Evolutionary conservation across 306 rosid genomes (phyloP).

Genomic region (Ochetophila trinervis): DNA sequence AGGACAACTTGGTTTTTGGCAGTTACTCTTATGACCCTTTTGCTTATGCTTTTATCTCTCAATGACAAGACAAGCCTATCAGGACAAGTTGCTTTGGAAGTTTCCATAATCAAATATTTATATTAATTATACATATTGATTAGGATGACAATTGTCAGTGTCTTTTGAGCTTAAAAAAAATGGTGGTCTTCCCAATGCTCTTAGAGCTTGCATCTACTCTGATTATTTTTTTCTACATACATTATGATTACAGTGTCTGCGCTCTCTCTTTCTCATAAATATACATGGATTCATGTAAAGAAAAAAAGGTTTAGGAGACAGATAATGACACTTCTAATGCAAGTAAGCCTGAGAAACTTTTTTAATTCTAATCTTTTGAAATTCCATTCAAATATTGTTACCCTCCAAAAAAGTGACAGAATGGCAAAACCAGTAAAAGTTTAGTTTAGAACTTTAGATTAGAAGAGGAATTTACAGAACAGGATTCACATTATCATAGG

Average conservation of each 20-base stretch:
- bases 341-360: conserved; percentile 33
- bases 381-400: background rate
- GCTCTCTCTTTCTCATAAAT: conserved; percentile 3
- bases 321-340: conserved; percentile 40
- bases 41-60: conserved; percentile 11
- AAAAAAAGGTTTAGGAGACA: conserved; percentile 15
- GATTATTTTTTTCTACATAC: conserved; percentile 1
- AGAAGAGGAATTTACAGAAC: background rate
- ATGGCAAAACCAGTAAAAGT: background rate
- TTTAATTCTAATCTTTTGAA: background rate
- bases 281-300: conserved; percentile 8
- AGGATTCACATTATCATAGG: conserved; percentile 26
- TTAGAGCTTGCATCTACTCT: conserved; percentile 8
- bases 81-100: conserved; percentile 36
- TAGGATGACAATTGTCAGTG: conserved; percentile 28
- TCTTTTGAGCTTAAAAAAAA: conserved; percentile 25
- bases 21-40: conserved; percentile 11
- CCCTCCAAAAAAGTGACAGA: background rate
- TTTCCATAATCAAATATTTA: conserved; percentile 19
- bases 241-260: conserved; percentile 21
- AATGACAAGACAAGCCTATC: conserved; percentile 10
- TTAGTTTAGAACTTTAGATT: background rate
- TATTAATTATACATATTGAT: background rate
- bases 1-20: no score
- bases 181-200: conserved; percentile 14